Conservation (phyloP, 176 grass and related monocot species). For the Phragmites australis region DNA sequence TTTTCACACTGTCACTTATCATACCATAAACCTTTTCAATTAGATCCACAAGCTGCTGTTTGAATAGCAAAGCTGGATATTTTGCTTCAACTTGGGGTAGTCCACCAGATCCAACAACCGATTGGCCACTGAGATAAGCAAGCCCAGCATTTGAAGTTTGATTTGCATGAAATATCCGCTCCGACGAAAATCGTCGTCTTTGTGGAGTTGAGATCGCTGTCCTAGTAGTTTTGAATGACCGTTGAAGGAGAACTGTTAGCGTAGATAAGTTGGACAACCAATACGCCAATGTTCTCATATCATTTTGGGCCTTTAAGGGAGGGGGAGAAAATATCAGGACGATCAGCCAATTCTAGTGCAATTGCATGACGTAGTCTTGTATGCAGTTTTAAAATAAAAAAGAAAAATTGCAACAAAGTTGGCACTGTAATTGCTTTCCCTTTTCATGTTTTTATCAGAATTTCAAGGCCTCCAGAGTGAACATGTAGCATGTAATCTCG, state of each 20-base stretch:
- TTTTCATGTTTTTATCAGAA: conserved; percentile 20
- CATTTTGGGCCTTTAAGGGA: conserved; percentile 57
- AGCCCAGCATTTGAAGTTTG: conserved; percentile 66
- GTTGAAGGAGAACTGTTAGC: conserved; percentile 67
- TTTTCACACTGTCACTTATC: conserved; percentile 81
- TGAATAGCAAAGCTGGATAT: conserved; percentile 88
- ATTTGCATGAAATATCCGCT: conserved; percentile 68
- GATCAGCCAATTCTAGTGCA: conserved; percentile 19
- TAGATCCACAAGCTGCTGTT: conserved; percentile 80
- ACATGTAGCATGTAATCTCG: conserved; percentile 10
- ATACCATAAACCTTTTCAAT: conserved; percentile 90
- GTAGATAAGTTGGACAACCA: conserved; percentile 77
- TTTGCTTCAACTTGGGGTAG: conserved; percentile 78
- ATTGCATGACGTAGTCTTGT: conserved; percentile 14
- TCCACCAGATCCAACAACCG: conserved; percentile 50
- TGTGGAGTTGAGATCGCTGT: conserved; percentile 59
- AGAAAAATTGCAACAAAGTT: not conserved
- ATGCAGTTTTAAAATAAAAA: conserved; percentile 31
- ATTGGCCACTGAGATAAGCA: conserved; percentile 54
- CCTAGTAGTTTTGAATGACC: conserved; percentile 66
- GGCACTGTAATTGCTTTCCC: not conserved
- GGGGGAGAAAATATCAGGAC: conserved; percentile 36
- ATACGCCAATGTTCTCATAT: conserved; percentile 63
- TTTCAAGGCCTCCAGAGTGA: conserved; percentile 13
- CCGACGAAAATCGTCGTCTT: conserved; percentile 66